Evolutionary conservation across 2,329 filamentous ascomycete species (phyloP).

Genomic region (Pseudogymnoascus sp.): DNA sequence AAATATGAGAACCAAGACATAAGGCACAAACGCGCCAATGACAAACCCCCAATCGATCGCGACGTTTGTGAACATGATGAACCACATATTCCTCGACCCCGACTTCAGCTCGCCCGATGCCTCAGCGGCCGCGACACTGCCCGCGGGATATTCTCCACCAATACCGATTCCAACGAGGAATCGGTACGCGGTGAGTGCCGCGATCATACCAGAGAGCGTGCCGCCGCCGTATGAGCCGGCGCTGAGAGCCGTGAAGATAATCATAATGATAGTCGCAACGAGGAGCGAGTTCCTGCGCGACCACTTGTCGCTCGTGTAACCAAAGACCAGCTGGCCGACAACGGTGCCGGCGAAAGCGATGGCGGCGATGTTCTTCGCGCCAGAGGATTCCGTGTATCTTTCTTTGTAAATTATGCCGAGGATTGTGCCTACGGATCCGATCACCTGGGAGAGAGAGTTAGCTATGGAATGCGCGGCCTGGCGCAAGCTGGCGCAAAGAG

Average conservation of each 20-base stretch:
- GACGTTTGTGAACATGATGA: conserved; percentile 80
- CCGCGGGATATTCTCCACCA: conserved; percentile 73
- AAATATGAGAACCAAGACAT: conserved; percentile 51
- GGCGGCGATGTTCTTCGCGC: conserved; percentile 65
- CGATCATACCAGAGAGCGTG: conserved; percentile 61
- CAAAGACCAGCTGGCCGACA: conserved; percentile 71
- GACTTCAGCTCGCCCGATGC: conserved; percentile 71
- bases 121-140: conserved; percentile 76
- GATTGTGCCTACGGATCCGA: conserved; percentile 78
- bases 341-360: conserved; percentile 86
- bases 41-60: conserved; percentile 84
- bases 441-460: conserved; percentile 47
- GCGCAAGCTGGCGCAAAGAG: not conserved
- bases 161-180: conserved; percentile 80
- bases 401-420: conserved; percentile 59
- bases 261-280: conserved; percentile 71
- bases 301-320: conserved; percentile 73
- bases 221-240: conserved; percentile 71
- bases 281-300: conserved; percentile 77
- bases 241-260: conserved; percentile 73
- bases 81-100: conserved; percentile 83
- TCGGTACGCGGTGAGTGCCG: conserved; percentile 70
- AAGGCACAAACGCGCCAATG: conserved; percentile 68
- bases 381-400: conserved; percentile 58
- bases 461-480: not conserved